Percentiles rank a stretch among this genome's conserved stretches.
These are phyloP conservation scores for Mycena leptocephala DNA, from an alignment of 768 basidiomycete genomes.

Conservation along the genomic window DNA sequence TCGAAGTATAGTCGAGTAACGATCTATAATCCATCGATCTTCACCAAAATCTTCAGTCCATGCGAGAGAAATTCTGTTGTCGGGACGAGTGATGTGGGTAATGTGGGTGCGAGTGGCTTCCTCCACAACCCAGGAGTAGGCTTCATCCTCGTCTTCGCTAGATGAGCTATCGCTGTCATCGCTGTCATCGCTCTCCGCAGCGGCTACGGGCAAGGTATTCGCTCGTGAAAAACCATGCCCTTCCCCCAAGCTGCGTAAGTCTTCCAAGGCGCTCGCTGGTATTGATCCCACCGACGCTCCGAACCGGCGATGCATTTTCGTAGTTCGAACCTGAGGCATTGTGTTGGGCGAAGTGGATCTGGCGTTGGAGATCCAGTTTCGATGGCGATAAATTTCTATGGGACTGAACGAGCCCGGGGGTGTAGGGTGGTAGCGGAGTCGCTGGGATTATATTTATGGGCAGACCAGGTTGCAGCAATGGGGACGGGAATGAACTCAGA, in stretches of 20 bases:
- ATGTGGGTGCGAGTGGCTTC: slow-evolving; percentile 17
- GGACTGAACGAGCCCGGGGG: background rate
- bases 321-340: background rate
- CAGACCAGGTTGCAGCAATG: background rate
- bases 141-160: background rate
- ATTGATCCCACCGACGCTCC: slow-evolving; percentile 21
- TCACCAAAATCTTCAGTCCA: slow-evolving; percentile 19
- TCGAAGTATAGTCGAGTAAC: slow-evolving; percentile 19
- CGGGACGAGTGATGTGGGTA: background rate
- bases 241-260: slow-evolving; percentile 10
- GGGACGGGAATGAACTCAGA: background rate
- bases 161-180: background rate
- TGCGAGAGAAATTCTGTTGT: background rate
- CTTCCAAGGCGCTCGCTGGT: slow-evolving; percentile 14
- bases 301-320: slow-evolving; percentile 19
- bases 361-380: background rate
- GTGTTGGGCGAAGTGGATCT: background rate
- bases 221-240: background rate
- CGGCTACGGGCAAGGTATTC: background rate
- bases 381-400: background rate
- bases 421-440: slow-evolving; percentile 18
- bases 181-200: background rate
- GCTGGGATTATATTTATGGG: slow-evolving; percentile 12
- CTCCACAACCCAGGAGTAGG: slow-evolving; percentile 10
- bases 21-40: slow-evolving; percentile 29